Conservation (phyloP, 768 basidiomycete genomes). For the Suillus subluteus region DNA sequence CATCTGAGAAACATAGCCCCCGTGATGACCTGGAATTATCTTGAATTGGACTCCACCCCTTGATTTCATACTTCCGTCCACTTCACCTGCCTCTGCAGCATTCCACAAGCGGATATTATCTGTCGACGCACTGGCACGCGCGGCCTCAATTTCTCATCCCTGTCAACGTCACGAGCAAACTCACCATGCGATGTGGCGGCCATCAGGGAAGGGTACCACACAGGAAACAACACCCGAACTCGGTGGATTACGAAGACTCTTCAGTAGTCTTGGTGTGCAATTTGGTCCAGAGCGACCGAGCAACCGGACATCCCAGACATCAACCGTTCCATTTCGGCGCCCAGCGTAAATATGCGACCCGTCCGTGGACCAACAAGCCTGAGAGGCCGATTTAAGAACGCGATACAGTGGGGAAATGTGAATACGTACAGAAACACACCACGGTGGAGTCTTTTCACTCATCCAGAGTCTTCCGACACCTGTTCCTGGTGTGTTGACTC, state of each 20-base stretch:
- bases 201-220: conserved; percentile 89
- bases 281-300: conserved; percentile 64
- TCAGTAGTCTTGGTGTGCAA: conserved; percentile 75
- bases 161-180: conserved; percentile 31
- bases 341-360: conserved; percentile 91
- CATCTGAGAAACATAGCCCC: conserved; percentile 92
- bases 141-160: conserved; percentile 25
- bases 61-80: conserved; percentile 61
- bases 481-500: conserved; percentile 61
- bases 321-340: conserved; percentile 85
- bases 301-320: conserved; percentile 93
- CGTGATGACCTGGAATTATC: conserved; percentile 95
- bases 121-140: conserved; percentile 69
- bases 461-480: conserved; percentile 88
- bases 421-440: conserved; percentile 87
- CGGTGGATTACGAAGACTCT: conserved; percentile 81
- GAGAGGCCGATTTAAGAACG: conserved; percentile 14
- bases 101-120: conserved; percentile 97
- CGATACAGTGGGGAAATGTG: conserved; percentile 6
- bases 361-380: conserved; percentile 95
- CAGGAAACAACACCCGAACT: conserved; percentile 93
- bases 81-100: conserved; percentile 73
- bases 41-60: conserved; percentile 85
- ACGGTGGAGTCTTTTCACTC: conserved; percentile 91
- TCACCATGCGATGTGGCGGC: conserved; percentile 89